Evolutionary conservation across 345 rosid genomes (phyloP).

Genomic region (Firmiana major): DNA sequence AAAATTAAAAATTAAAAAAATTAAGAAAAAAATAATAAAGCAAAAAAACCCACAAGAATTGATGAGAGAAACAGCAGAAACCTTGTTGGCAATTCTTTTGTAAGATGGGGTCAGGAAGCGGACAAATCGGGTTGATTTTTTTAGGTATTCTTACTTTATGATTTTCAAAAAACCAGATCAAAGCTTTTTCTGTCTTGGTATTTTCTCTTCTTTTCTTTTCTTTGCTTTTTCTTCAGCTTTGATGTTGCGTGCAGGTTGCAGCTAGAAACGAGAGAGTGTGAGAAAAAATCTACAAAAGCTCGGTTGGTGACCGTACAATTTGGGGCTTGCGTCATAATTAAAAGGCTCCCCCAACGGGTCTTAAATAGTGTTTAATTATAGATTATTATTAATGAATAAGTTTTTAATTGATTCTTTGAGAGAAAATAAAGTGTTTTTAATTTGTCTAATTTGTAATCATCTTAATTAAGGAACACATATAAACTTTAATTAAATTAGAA

Average conservation of each 20-base stretch:
- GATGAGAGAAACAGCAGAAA: background rate
- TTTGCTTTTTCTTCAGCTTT: slow-evolving; percentile 1
- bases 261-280: background rate
- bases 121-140: background rate
- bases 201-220: background rate
- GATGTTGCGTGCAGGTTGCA: slow-evolving; percentile 2
- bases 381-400: background rate
- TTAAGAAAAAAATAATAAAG: background rate
- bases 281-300: slow-evolving; percentile 1
- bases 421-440: too few species aligned
- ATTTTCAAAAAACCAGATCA: background rate
- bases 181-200: background rate
- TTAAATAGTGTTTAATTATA: background rate
- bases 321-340: slow-evolving; percentile 10
- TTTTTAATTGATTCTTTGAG: too few species aligned
- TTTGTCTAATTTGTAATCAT: too few species aligned
- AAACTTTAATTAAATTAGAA: too few species aligned
- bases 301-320: slow-evolving; percentile 13
- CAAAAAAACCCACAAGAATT: background rate
- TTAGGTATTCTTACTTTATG: background rate
- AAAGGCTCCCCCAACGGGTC: background rate
- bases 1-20: background rate
- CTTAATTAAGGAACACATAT: too few species aligned
- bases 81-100: background rate
- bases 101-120: background rate